phyloP scores from a whole-genome alignment of 2,329 filamentous ascomycete species.

The Trichothecium sympodiale region DNA sequence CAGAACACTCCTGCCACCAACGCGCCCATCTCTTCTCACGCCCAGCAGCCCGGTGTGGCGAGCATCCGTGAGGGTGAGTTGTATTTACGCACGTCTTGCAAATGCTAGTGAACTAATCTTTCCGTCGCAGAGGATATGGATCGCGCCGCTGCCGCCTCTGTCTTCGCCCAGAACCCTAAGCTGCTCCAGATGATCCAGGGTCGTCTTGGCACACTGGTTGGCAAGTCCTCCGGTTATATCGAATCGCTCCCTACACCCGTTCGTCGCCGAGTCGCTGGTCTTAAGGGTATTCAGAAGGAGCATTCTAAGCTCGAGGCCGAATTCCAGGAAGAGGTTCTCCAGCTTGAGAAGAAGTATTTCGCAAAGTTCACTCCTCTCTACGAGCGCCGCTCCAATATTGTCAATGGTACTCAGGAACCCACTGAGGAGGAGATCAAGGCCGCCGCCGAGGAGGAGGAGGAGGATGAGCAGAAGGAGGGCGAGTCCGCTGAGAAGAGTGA shows the following conservation, averaged over 20 bases:
- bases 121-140: slow-evolving; percentile 70
- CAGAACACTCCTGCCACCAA: slow-evolving; percentile 96
- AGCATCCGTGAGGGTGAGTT: slow-evolving; percentile 94
- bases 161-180: slow-evolving; percentile 92
- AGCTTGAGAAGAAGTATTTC: slow-evolving; percentile 99
- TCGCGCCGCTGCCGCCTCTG: slow-evolving; percentile 72
- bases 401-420: slow-evolving; percentile 81
- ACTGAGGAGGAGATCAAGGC: slow-evolving; percentile 78
- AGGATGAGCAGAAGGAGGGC: slow-evolving; percentile 34
- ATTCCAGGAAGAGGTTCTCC: slow-evolving; percentile 96
- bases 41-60: slow-evolving; percentile 84
- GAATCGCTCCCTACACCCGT: slow-evolving; percentile 86
- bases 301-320: slow-evolving; percentile 96
- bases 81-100: slow-evolving; percentile 2
- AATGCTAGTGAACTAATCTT: slow-evolving; percentile 1
- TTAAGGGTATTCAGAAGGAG: slow-evolving; percentile 98
- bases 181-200: slow-evolving; percentile 97
- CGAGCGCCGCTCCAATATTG: slow-evolving; percentile 83
- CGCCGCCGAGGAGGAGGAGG: slow-evolving; percentile 70
- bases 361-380: slow-evolving; percentile 97
- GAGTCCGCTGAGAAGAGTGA: slow-evolving; percentile 45
- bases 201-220: slow-evolving; percentile 85
- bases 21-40: slow-evolving; percentile 94
- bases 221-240: slow-evolving; percentile 93
- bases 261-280: slow-evolving; percentile 82